These are phyloP conservation scores for Backusella morwellensis DNA, from an alignment of 192 early-diverging fungal genomes.

Conservation along the genomic window DNA sequence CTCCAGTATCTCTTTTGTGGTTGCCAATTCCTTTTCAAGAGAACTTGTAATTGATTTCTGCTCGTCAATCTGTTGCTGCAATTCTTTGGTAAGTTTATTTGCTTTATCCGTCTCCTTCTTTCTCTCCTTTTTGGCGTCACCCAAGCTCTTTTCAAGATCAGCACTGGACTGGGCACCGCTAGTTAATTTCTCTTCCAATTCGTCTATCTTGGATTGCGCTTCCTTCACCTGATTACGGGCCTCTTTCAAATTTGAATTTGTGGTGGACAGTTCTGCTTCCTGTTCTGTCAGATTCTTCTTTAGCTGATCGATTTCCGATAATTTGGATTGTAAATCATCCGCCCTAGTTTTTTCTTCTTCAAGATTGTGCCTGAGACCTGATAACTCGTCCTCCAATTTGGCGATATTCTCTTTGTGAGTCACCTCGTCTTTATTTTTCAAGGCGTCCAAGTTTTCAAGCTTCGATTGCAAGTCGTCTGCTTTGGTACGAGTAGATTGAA, in stretches of 20 bases:
- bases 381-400: background rate
- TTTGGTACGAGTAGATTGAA: background rate
- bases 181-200: background rate
- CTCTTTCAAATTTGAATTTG: background rate
- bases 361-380: background rate
- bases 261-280: background rate
- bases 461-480: background rate
- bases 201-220: background rate
- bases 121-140: background rate
- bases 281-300: background rate
- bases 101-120: background rate
- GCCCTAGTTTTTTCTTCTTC: background rate
- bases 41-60: background rate
- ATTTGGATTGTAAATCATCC: background rate
- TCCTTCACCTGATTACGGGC: background rate
- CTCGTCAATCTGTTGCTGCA: background rate
- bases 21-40: background rate
- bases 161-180: background rate
- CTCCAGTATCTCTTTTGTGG: background rate
- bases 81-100: background rate
- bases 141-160: slow-evolving; percentile 2
- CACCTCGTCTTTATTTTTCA: background rate
- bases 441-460: background rate
- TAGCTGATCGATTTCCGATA: background rate
- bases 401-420: background rate